Evolutionary conservation across 2,329 filamentous ascomycete species (phyloP).

Genomic region (Phoma sp.): DNA sequence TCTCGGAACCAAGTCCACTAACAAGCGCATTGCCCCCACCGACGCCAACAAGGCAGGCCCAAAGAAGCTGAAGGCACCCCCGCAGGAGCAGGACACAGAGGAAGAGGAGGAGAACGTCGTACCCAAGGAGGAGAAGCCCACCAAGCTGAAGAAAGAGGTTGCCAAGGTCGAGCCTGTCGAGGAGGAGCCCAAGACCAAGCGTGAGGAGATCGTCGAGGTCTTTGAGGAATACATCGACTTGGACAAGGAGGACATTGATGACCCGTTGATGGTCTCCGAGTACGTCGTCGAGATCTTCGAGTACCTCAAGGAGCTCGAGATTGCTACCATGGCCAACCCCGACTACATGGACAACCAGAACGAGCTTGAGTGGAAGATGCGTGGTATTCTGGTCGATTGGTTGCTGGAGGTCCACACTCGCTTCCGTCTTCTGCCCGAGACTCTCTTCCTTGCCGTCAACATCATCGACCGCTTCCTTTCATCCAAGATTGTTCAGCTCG

Average conservation of each 20-base stretch:
- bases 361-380: slow-evolving; percentile 98
- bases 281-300: slow-evolving; percentile 98
- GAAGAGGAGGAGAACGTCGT: slow-evolving; percentile 14
- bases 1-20: background rate
- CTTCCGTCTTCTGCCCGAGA: slow-evolving; percentile 94
- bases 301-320: slow-evolving; percentile 87
- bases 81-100: slow-evolving; percentile 51
- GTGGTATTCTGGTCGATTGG: slow-evolving; percentile 97
- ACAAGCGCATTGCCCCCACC: slow-evolving; percentile 67
- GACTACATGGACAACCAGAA: slow-evolving; percentile 95
- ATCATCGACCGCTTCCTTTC: slow-evolving; percentile 98
- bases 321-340: slow-evolving; percentile 81
- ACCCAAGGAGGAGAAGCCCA: slow-evolving; percentile 61
- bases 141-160: slow-evolving; percentile 61
- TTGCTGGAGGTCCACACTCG: slow-evolving; percentile 97
- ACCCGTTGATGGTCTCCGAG: slow-evolving; percentile 97
- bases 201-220: slow-evolving; percentile 35
- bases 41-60: slow-evolving; percentile 63
- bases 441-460: slow-evolving; percentile 95
- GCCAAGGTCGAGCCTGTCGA: slow-evolving; percentile 47
- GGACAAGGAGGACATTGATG: slow-evolving; percentile 86
- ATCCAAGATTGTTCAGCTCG: slow-evolving; percentile 91
- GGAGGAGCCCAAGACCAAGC: slow-evolving; percentile 25
- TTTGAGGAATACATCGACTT: slow-evolving; percentile 62
- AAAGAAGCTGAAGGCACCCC: slow-evolving; percentile 72